Percentiles rank a stretch among this genome's conserved stretches.
Evolutionary conservation across 331 rosid genomes (phyloP).

Genomic region (Pyrus hybrid): DNA sequence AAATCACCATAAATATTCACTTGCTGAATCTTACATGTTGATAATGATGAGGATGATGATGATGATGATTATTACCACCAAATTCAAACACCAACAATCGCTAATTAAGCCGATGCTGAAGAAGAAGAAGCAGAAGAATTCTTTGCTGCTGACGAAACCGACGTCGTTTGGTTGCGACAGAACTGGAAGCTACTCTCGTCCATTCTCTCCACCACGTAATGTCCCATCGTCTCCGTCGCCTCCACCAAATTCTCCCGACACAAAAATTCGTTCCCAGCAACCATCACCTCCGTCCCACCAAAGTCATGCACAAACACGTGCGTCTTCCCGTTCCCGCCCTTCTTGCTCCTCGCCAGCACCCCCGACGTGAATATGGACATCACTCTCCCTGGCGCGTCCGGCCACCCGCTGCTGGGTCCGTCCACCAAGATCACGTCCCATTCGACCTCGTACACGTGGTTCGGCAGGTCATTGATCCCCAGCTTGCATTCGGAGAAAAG

Average conservation of each 20-base stretch:
- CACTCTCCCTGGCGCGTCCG: constrained; percentile 85
- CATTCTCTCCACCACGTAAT: constrained; percentile 80
- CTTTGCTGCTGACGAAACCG: constrained; percentile 3
- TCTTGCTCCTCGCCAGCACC: constrained; percentile 80
- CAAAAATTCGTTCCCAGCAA: constrained; percentile 70
- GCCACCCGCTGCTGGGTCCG: constrained; percentile 90
- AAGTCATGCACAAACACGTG: constrained; percentile 87
- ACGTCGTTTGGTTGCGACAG: constrained; percentile 42
- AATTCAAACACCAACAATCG: neutral
- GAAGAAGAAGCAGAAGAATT: constrained; percentile 17
- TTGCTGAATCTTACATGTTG: neutral
- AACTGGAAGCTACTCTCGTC: constrained; percentile 60
- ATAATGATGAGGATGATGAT: neutral
- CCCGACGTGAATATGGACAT: constrained; percentile 85
- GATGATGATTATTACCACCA: constrained; percentile 11
- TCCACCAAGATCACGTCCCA: constrained; percentile 91
- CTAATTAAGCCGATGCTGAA: neutral
- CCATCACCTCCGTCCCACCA: constrained; percentile 46
- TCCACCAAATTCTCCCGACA: constrained; percentile 82
- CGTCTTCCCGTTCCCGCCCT: constrained; percentile 81
- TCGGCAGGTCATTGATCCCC: constrained; percentile 84
- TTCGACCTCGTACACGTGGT: constrained; percentile 84
- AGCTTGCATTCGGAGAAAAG: constrained; percentile 77
- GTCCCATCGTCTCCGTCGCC: constrained; percentile 52
- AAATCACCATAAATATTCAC: constrained; percentile 38